Evolutionary conservation across 768 basidiomycete species (phyloP), one percentile per base, ranked within the genome.

Genomic region (Mycena vulgaris): DNA sequence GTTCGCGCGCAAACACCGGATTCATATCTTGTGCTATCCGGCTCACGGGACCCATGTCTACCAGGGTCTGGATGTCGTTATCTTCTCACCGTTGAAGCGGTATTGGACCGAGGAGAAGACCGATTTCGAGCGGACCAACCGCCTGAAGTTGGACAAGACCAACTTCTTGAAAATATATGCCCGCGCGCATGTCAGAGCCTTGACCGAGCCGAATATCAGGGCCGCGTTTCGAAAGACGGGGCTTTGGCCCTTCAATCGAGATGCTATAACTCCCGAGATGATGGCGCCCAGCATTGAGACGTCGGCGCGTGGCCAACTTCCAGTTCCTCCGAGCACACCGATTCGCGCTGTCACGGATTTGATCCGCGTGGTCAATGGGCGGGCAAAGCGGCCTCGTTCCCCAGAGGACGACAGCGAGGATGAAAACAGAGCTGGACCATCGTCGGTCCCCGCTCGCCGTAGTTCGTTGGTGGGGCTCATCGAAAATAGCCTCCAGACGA

Each of bases 31-130:
- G 0, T 85, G 82, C 64, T 88, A 87, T 76, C 86, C 83, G 14
- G 69, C 85, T 14, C 85, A 88, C 66, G 62, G 74, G 3, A 87
- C 83, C 0, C 87, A 89, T 68, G 65, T 83, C 39, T 84, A 83
- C 52, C 86, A 87, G 68, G 83, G 82, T 0, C 80, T 85, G 27
- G 85, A 87, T 69, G 78, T 87, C 40, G 82, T 81, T 4, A 75
- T 79, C 27, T 84, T 83, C 39, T 57, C 63, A 2, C 40, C 72
- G 5, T 62, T 86, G 8, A 86, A 87, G 69, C 21, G 31, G 2
- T 68, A 37, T n/a, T 80, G 75, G 78, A 71, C 45, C 0, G 53
- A 78, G 25, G 77, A 62, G 45, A 62, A 72, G 35, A 48, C 60
- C 5, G 14, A 56, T 27, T 77, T 49, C 23, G 65, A 76, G 49